Percentiles rank a stretch among this genome's conserved stretches.
Evolutionary conservation across 1,139 yeast genomes (phyloP).

Genomic region (Hemisphaericaspora lyxosophila): DNA sequence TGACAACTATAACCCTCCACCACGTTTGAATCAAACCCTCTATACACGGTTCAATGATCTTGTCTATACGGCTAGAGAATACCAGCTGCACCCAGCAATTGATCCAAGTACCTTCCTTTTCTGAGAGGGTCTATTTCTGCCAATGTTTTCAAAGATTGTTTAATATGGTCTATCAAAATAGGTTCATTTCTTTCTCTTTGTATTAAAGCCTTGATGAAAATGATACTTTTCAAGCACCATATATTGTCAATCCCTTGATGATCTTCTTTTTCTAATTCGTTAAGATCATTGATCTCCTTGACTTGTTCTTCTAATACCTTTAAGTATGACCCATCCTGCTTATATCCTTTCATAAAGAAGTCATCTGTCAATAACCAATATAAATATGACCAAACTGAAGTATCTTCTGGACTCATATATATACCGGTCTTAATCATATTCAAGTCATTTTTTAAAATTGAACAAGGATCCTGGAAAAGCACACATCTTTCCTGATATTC

Average conservation of each 20-base stretch:
- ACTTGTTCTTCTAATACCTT: slow-evolving; percentile 41
- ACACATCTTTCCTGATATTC: slow-evolving; percentile 15
- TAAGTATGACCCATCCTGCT: slow-evolving; percentile 17
- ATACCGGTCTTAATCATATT: slow-evolving; percentile 77
- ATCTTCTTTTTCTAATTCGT: slow-evolving; percentile 59
- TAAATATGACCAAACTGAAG: slow-evolving; percentile 87
- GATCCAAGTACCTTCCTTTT: slow-evolving; percentile 55
- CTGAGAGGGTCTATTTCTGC: slow-evolving; percentile 69
- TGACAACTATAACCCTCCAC: no score
- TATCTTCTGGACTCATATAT: slow-evolving; percentile 91
- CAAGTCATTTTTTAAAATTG: slow-evolving; percentile 58
- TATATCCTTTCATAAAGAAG: slow-evolving; percentile 37
- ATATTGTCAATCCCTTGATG: slow-evolving; percentile 51
- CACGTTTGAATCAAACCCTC: no score
- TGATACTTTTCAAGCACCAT: slow-evolving; percentile 66
- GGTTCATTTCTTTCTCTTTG: slow-evolving; percentile 11
- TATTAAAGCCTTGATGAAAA: slow-evolving; percentile 42
- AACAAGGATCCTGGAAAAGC: slow-evolving; percentile 25
- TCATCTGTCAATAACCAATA: slow-evolving; percentile 73
- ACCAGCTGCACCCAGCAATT: slow-evolving; percentile 20
- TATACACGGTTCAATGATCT: no score
- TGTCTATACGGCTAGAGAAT: slow-evolving; percentile 7
- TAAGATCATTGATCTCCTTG: slow-evolving; percentile 49
- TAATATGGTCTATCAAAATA: slow-evolving; percentile 24
- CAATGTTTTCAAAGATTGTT: slow-evolving; percentile 40